A percentile compares a stretch with the other conserved stretches of the same genome.
Evolutionary conservation across 1,284 basidiomycete genomes (phyloP).

Genomic region (Puccinia sorghi): DNA sequence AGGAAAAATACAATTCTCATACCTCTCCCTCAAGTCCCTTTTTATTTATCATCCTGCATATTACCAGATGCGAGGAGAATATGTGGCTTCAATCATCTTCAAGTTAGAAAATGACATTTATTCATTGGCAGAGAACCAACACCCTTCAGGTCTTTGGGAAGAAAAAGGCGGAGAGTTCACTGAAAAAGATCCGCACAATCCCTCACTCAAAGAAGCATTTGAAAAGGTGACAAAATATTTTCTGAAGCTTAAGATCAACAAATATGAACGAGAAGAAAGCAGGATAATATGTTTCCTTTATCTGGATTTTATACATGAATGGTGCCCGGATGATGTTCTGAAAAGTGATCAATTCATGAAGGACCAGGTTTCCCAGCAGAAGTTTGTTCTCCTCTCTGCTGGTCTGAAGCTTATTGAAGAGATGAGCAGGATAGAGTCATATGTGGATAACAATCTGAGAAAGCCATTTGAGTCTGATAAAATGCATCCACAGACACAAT

Average conservation of each 20-base stretch:
- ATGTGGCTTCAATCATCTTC: neutral
- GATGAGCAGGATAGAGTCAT: neutral
- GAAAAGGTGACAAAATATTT: neutral
- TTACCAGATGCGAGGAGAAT: neutral
- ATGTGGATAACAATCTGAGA: neutral
- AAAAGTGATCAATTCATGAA: neutral
- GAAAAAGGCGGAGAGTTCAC: too few species aligned
- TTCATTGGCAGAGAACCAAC: neutral
- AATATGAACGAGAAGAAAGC: neutral
- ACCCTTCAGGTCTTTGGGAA: neutral
- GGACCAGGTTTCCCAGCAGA: neutral
- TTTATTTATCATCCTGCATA: neutral
- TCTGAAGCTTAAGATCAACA: neutral
- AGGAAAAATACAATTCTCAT: slow-evolving; percentile 3
- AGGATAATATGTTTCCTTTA: slow-evolving; percentile 1
- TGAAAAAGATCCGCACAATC: neutral
- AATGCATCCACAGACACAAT: neutral
- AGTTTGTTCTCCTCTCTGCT: neutral
- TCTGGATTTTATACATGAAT: slow-evolving; percentile 1
- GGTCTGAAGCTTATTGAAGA: neutral
- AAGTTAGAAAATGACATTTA: neutral
- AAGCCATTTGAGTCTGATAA: neutral
- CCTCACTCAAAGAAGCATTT: neutral
- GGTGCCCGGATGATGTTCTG: neutral
- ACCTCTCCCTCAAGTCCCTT: neutral